A percentile compares a stretch with the other conserved stretches of the same genome.
phyloP scores from a whole-genome alignment of 2,329 filamentous ascomycete genomes.

The Clonostachys solani region DNA sequence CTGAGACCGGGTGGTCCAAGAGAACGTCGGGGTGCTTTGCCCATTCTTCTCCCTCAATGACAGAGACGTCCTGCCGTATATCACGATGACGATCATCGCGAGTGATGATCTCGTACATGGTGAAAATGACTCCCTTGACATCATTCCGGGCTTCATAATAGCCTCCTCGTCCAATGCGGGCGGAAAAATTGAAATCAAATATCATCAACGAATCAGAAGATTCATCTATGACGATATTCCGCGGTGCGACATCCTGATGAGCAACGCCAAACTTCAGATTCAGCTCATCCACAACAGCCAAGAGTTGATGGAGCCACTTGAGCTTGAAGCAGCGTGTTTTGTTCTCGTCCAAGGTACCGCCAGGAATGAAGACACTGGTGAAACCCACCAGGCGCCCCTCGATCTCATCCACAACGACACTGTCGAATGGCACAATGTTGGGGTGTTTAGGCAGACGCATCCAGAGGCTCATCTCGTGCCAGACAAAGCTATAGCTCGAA shows the following conservation, averaged over 20 bases:
- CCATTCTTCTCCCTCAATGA: conserved; percentile 14
- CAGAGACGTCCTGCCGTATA: conserved; percentile 11
- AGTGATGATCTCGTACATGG: conserved; percentile 30
- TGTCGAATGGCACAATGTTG: conserved; percentile 24
- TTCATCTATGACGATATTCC: conserved; percentile 28
- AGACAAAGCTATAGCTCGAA: conserved; percentile 9
- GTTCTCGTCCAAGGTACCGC: conserved; percentile 20
- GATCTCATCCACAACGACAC: conserved; percentile 22
- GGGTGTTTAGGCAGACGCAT: conserved; percentile 25
- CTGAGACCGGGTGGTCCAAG: conserved; percentile 19
- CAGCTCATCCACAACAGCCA: conserved; percentile 22
- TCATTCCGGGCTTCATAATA: conserved; percentile 17
- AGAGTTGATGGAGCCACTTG: conserved; percentile 27
- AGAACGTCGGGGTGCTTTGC: conserved; percentile 20
- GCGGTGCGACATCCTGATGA: conserved; percentile 29
- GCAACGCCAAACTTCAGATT: conserved; percentile 27
- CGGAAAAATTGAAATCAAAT: conserved; percentile 27
- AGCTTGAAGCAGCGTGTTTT: conserved; percentile 23
- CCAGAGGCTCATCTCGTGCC: conserved; percentile 25
- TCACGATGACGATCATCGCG: conserved; percentile 13
- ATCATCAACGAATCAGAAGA: conserved; percentile 23
- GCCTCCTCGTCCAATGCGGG: conserved; percentile 10
- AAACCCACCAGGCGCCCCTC: conserved; percentile 25
- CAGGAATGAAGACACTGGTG: conserved; percentile 20
- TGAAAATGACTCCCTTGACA: conserved; percentile 27